Conservation (phyloP, 768 basidiomycete genomes). For the Phylloporus sp. region DNA sequence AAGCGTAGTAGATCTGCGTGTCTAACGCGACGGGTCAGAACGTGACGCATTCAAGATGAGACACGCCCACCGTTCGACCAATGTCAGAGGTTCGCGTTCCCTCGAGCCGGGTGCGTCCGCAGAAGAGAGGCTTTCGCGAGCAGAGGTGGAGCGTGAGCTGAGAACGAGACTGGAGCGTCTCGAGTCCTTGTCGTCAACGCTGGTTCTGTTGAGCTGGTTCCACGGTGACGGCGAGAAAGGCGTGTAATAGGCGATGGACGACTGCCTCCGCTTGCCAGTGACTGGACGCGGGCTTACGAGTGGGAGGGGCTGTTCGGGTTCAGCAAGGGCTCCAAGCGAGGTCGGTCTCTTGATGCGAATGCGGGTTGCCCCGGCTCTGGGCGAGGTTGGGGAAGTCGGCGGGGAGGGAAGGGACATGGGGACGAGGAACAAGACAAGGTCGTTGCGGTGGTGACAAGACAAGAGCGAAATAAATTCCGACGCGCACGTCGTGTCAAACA, state of each 20-base stretch:
- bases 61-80: slow-evolving; percentile 63
- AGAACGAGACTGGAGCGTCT: slow-evolving; percentile 20
- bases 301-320: neutral
- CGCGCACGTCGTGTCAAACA: slow-evolving; percentile 1
- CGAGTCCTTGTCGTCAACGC: slow-evolving; percentile 10
- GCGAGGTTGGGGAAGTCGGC: slow-evolving; percentile 17
- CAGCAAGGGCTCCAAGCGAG: neutral
- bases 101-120: slow-evolving; percentile 3
- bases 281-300: neutral
- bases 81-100: slow-evolving; percentile 47
- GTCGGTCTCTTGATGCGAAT: slow-evolving; percentile 12
- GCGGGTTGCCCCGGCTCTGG: slow-evolving; percentile 7
- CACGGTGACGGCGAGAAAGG: slow-evolving; percentile 25
- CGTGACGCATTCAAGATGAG: neutral
- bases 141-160: slow-evolving; percentile 11
- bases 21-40: slow-evolving; percentile 32
- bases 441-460: slow-evolving; percentile 3
- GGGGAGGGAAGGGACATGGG: slow-evolving; percentile 9
- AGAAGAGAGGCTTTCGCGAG: slow-evolving; percentile 18
- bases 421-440: neutral
- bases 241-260: slow-evolving; percentile 28
- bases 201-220: neutral
- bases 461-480: neutral
- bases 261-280: slow-evolving; percentile 19
- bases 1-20: slow-evolving; percentile 77